Percentiles rank a stretch among this genome's conserved stretches.
Evolutionary conservation across 2,329 filamentous ascomycete genomes (phyloP).

Genomic region (Venturia aucupariae): DNA sequence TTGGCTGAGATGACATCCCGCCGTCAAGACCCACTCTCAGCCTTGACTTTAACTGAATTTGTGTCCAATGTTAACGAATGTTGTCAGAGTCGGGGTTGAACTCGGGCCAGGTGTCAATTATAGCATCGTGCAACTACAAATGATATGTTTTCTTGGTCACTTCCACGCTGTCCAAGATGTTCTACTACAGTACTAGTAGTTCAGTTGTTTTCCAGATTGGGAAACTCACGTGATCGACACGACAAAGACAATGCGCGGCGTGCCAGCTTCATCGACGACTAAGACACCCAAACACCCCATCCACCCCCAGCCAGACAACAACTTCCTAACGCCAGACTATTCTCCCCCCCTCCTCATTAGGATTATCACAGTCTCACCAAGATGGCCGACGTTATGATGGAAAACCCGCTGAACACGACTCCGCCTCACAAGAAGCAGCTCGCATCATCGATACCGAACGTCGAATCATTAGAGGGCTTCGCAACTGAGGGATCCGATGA

Average conservation of each 20-base stretch:
- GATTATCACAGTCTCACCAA: conserved; percentile 13
- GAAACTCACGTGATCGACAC: not conserved
- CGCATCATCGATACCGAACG: conserved; percentile 73
- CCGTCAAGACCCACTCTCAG: not conserved
- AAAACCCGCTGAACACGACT: conserved; percentile 65
- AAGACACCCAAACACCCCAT: not conserved
- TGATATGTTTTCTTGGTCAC: not conserved
- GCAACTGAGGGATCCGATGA: conserved; percentile 77
- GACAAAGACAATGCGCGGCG: not conserved
- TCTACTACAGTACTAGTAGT: too few species aligned
- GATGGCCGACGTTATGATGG: conserved; percentile 84
- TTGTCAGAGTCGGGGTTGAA: too few species aligned
- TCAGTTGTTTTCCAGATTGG: not conserved
- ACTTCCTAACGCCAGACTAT: not conserved
- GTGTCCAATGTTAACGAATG: not conserved
- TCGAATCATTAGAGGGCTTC: conserved; percentile 81
- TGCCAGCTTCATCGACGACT: not conserved
- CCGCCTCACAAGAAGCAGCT: conserved; percentile 73
- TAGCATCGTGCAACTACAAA: not conserved
- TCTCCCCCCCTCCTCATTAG: not conserved
- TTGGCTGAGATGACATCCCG: too few species aligned
- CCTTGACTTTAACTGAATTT: not conserved
- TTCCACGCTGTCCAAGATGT: not conserved
- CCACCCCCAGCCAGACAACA: not conserved
- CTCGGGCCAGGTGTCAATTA: not conserved